Base-by-base conservation (phyloP, 2,329 filamentous ascomycete genomes). In the Aspergillus ochraceus region DNA sequence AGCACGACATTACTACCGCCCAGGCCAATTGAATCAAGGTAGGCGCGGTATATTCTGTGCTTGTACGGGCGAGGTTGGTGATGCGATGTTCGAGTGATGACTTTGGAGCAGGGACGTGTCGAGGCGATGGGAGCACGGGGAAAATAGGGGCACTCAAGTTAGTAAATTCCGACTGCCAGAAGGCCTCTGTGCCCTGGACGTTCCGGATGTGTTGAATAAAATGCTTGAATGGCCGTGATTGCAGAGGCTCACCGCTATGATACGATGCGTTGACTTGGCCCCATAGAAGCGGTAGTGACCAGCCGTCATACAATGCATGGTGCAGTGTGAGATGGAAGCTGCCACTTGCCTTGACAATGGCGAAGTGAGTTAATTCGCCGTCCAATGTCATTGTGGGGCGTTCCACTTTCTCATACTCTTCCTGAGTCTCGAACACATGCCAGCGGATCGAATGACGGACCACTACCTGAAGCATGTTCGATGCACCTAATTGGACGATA, bases 141-240 rank as follows among this genome's bases (percentile, higher is more conserved):
- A 29, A 9, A 4, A 29, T 29, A 29, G 26, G 26, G 26, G 26
- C 26, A 29, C 26, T 29, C 26, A 29, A 29, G 26, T 6, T 9
- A 6, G 26, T 29, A 29, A 29, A 29, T 29, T 29, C 6, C 26
- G 26, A 29, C 26, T 29, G 26, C 26, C 26, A 29, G 26, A 29
- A 29, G 8, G 26, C 26, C 26, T 29, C 26, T 29, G 26, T 29
- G 26, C 26, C 26, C 26, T 29, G 26, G 26, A 29, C 26, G 26
- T 9, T 29, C 6, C 8, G 26, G 26, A 29, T 29, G 26, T 77
- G 68, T 4, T 82, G 76, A 47, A 86, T 76, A 20, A 84, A 76
- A 29, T 73, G 73, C 62, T 85, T 82, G 67, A 86, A 83, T 11
- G 76, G 71, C n/a, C 74, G 71, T 61, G 85, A 83, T 0, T 82